Evolutionary conservation across 768 basidiomycete genomes (phyloP).

Genomic region (Mycena crocata): DNA sequence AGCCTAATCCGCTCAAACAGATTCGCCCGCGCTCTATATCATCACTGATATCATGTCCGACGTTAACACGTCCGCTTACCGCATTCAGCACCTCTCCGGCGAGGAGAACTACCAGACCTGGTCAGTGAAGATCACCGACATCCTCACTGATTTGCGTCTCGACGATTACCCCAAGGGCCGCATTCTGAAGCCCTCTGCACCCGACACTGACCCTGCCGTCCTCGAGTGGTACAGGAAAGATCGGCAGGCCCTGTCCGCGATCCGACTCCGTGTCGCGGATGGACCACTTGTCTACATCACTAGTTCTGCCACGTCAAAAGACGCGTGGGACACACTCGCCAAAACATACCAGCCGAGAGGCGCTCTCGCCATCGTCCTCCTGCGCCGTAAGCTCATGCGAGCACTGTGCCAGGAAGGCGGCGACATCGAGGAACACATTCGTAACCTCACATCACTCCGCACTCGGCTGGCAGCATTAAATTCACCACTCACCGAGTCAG

Average conservation of each 20-base stretch:
- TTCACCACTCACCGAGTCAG: not conserved
- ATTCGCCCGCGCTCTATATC: slow-evolving; percentile 6
- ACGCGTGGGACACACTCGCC: slow-evolving; percentile 43
- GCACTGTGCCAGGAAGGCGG: slow-evolving; percentile 42
- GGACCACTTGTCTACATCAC: slow-evolving; percentile 42
- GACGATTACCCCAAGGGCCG: slow-evolving; percentile 1
- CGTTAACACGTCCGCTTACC: slow-evolving; percentile 11
- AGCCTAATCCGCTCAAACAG: slow-evolving; percentile 10
- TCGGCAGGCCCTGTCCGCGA: slow-evolving; percentile 42
- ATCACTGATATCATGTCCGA: slow-evolving; percentile 25
- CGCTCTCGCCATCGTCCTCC: slow-evolving; percentile 38
- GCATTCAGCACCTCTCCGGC: slow-evolving; percentile 32
- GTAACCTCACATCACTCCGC: not conserved
- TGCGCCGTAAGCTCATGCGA: slow-evolving; percentile 40
- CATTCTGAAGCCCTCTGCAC: not conserved
- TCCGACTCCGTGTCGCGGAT: slow-evolving; percentile 36
- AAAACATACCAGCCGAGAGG: slow-evolving; percentile 44
- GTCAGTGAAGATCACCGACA: slow-evolving; percentile 28
- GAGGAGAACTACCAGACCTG: slow-evolving; percentile 33
- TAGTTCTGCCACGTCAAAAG: slow-evolving; percentile 35
- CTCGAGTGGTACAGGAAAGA: slow-evolving; percentile 35
- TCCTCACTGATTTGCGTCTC: slow-evolving; percentile 33
- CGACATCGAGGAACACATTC: slow-evolving; percentile 39
- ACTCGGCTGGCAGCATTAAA: not conserved
- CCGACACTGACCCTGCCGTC: not conserved